A percentile compares a stretch with the other conserved stretches of the same genome.
Evolutionary conservation across 2,329 filamentous ascomycete genomes (phyloP).

Genomic region (Colletotrichum cuscutae): DNA sequence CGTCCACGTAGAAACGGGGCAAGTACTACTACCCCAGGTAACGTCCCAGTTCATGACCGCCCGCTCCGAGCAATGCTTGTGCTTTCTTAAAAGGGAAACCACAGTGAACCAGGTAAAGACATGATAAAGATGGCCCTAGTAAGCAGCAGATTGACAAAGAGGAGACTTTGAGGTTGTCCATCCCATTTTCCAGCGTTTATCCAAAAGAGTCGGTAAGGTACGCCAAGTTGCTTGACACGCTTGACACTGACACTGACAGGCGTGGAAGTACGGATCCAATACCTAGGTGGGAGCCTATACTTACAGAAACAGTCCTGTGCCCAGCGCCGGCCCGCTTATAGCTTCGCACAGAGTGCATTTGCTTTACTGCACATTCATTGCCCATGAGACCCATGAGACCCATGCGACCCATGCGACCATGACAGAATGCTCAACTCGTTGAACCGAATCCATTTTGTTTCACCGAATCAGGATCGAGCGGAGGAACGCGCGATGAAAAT

Average conservation of each 20-base stretch:
- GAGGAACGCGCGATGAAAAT: conserved; percentile 21
- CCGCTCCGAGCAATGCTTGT: neutral
- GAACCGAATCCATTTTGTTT: conserved; percentile 17
- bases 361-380: neutral
- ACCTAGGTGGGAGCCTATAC: neutral
- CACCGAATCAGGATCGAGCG: conserved; percentile 21
- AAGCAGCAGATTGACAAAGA: neutral
- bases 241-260: neutral
- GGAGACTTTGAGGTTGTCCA: neutral
- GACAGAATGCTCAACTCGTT: neutral
- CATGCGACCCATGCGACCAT: conserved; percentile 15
- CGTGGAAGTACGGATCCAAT: neutral
- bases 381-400: neutral
- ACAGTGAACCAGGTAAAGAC: neutral
- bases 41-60: neutral
- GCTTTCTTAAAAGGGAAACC: neutral
- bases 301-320: neutral
- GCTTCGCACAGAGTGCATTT: neutral
- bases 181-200: neutral
- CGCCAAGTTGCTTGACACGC: neutral
- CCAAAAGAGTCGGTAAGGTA: neutral
- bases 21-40: neutral
- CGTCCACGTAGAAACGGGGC: neutral
- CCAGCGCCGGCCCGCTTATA: neutral
- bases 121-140: neutral